A percentile compares a stretch with the other conserved stretches of the same genome.
Conservation (phyloP, 139 green algal genomes). For the Trebouxia sp. region DNA sequence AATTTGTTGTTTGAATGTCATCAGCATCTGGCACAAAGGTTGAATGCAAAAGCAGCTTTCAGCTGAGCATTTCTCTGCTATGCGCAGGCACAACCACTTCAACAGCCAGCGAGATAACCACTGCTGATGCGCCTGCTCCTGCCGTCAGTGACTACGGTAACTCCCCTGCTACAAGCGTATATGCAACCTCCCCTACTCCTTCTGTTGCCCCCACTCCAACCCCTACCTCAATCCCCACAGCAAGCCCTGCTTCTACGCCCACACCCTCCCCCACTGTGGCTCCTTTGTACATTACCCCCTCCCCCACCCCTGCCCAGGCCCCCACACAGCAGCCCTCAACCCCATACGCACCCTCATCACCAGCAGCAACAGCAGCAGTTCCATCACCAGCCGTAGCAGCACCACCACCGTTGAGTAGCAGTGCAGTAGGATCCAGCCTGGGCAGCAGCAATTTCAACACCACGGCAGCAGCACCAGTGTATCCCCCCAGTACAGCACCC, state of each 20-base stretch:
- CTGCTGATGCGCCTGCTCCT: neutral
- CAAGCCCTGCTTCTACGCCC: neutral
- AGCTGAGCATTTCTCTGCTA: too few species aligned
- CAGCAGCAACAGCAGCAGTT: neutral
- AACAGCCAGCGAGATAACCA: neutral
- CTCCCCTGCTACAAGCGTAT: neutral
- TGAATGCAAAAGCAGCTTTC: too few species aligned
- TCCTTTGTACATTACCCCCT: too few species aligned
- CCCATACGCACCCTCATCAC: neutral
- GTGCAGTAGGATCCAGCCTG: neutral
- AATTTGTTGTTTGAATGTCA: too few species aligned
- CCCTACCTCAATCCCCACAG: neutral
- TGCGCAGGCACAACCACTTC: neutral
- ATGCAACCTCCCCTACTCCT: neutral
- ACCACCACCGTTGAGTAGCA: neutral
- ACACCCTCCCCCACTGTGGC: neutral
- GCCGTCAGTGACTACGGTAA: constrained; percentile 13
- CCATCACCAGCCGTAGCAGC: neutral
- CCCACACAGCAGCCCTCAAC: too few species aligned
- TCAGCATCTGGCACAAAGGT: too few species aligned
- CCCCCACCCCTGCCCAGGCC: neutral
- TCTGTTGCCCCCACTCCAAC: neutral
- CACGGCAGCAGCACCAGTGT: neutral
- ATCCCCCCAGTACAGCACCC: neutral
- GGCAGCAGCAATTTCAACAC: neutral